Evolutionary conservation across 805 yeast species (phyloP).

Genomic region (Nakazawaea molendinolei): DNA sequence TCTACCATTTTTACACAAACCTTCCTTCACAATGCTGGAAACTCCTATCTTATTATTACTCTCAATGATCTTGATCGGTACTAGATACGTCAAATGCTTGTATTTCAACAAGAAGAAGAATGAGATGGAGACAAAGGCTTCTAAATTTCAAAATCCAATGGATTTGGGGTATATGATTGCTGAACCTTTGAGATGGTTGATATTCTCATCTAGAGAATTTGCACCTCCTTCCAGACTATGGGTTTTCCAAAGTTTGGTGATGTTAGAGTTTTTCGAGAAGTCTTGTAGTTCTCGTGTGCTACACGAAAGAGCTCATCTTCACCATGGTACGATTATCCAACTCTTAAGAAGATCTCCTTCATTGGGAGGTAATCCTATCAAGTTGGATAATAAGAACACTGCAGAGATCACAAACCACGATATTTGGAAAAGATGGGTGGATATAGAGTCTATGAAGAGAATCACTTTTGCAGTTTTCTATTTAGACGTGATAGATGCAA

Average conservation of each 20-base stretch:
- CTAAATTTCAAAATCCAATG: slow-evolving; percentile 17
- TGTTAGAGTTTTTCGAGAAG: slow-evolving; percentile 78
- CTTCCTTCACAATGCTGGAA: slow-evolving; percentile 42
- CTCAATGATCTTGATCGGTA: slow-evolving; percentile 50
- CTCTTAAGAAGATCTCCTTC: slow-evolving; percentile 69
- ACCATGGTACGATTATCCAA: slow-evolving; percentile 84
- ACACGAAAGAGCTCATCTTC: slow-evolving; percentile 80
- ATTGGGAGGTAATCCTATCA: slow-evolving; percentile 61
- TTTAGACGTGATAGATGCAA: slow-evolving; percentile 72
- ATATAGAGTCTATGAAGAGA: slow-evolving; percentile 71
- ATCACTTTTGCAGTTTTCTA: slow-evolving; percentile 78
- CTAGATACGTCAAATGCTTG: slow-evolving; percentile 5
- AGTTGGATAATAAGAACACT: slow-evolving; percentile 22
- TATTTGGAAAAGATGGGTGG: slow-evolving; percentile 66
- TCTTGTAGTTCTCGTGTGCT: slow-evolving; percentile 57
- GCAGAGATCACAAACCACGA: slow-evolving; percentile 15
- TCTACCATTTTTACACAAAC: slow-evolving; percentile 40
- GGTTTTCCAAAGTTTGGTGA: slow-evolving; percentile 65
- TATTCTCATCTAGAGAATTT: slow-evolving; percentile 67
- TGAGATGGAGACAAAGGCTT: slow-evolving; percentile 9
- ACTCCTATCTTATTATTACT: slow-evolving; percentile 47
- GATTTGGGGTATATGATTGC: slow-evolving; percentile 41
- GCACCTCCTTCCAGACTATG: slow-evolving; percentile 72
- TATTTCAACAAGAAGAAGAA: slow-evolving; percentile 4
- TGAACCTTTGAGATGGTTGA: slow-evolving; percentile 56